phyloP scores from a whole-genome alignment of 108 stramenopile genomes.

The Discostella pseudostelligera region DNA sequence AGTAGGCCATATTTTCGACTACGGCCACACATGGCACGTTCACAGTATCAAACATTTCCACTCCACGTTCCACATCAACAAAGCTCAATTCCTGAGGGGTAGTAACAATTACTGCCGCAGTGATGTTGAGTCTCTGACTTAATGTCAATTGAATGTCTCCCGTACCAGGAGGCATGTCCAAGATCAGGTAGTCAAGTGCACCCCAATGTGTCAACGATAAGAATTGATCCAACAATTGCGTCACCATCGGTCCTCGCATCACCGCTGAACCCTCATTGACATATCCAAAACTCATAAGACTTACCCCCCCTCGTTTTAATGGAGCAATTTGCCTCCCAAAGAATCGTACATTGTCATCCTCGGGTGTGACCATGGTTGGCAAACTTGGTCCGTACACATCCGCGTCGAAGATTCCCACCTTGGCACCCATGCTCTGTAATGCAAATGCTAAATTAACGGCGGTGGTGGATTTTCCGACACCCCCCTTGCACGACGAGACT shows the following conservation, averaged over 20 bases:
- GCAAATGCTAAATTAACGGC: slow-evolving; percentile 95
- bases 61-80: slow-evolving; percentile 95
- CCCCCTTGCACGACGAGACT: slow-evolving; percentile 90
- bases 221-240: slow-evolving; percentile 92
- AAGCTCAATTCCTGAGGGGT: slow-evolving; percentile 95
- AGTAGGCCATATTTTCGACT: slow-evolving; percentile 99
- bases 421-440: slow-evolving; percentile 70
- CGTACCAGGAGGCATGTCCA: slow-evolving; percentile 99
- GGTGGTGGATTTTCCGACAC: slow-evolving; percentile 97
- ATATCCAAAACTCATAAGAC: slow-evolving; percentile 90
- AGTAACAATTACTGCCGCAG: slow-evolving; percentile 96
- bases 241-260: slow-evolving; percentile 90
- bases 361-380: slow-evolving; percentile 82
- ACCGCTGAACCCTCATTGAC: slow-evolving; percentile 84
- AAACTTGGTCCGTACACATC: slow-evolving; percentile 95
- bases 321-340: slow-evolving; percentile 80
- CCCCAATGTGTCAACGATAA: slow-evolving; percentile 94
- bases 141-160: slow-evolving; percentile 97
- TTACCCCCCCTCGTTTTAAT: slow-evolving; percentile 74
- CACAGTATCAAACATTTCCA: slow-evolving; percentile 95
- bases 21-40: slow-evolving; percentile 94
- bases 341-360: slow-evolving; percentile 75
- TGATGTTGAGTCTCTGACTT: slow-evolving; percentile 88
- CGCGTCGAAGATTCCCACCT: slow-evolving; percentile 94
- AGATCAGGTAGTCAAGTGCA: slow-evolving; percentile 91